Percentiles rank a stretch among this genome's conserved stretches.
phyloP scores from a whole-genome alignment of 306 rosid species.

The Ziziphus jujuba region DNA sequence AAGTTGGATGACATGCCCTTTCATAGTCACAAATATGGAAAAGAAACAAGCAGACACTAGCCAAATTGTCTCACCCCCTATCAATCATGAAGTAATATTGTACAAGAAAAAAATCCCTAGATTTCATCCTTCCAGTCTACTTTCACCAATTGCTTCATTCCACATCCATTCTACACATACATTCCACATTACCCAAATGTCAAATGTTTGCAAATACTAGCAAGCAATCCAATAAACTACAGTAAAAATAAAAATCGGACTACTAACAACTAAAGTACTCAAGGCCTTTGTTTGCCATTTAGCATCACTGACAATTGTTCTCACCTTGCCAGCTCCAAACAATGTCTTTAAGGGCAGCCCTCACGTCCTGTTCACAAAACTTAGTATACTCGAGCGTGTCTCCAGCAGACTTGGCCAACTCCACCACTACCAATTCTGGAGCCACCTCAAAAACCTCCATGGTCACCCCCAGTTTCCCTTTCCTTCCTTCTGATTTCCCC shows the following conservation, averaged over 20 bases:
- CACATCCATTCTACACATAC: no score
- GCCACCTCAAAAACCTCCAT: constrained; percentile 74
- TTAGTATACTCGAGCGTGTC: constrained; percentile 68
- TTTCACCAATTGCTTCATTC: no score
- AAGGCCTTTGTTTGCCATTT: background rate
- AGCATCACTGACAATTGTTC: background rate
- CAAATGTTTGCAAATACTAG: no score
- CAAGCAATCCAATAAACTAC: background rate
- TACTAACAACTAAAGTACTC: background rate
- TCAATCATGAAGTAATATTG: no score
- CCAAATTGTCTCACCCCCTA: no score
- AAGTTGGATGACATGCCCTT: no score
- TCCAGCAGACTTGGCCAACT: constrained; percentile 59
- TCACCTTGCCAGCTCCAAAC: constrained; percentile 98
- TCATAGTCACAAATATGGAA: no score
- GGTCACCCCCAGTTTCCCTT: constrained; percentile 61
- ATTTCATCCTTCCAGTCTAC: no score
- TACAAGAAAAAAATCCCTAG: no score
- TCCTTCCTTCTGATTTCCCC: constrained; percentile 62
- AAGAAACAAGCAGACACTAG: no score
- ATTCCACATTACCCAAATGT: no score
- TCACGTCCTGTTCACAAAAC: constrained; percentile 64
- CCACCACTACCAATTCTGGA: constrained; percentile 69
- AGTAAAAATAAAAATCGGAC: background rate
- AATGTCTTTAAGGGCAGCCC: constrained; percentile 82